Percentiles rank a stretch among this genome's conserved stretches.
phyloP scores from a whole-genome alignment of 805 yeast species.

The Yarrowia phangngaensis region DNA sequence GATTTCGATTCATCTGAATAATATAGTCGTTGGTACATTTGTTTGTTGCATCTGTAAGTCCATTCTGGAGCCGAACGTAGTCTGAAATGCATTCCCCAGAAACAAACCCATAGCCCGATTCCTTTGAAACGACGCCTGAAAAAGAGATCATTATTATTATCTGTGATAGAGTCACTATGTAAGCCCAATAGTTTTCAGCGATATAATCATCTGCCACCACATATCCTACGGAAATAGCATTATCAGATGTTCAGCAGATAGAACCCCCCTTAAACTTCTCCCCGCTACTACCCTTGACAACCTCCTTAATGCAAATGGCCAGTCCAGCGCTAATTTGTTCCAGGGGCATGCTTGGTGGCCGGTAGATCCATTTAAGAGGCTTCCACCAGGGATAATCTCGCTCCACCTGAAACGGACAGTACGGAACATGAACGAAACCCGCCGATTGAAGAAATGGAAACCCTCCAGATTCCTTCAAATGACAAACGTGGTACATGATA shows the following conservation, averaged over 20 bases:
- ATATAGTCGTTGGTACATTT: too few species aligned
- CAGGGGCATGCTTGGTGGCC: slow-evolving; percentile 13
- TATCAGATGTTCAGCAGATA: neutral
- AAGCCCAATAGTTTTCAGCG: too few species aligned
- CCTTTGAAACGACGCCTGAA: too few species aligned
- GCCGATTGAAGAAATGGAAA: slow-evolving; percentile 1
- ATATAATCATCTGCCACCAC: too few species aligned
- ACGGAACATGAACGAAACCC: slow-evolving; percentile 19
- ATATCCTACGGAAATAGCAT: too few species aligned
- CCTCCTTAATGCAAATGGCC: slow-evolving; percentile 8
- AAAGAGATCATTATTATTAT: too few species aligned
- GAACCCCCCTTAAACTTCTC: slow-evolving; percentile 7
- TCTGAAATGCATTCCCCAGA: too few species aligned
- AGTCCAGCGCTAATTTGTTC: neutral
- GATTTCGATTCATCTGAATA: too few species aligned
- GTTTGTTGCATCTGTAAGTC: too few species aligned
- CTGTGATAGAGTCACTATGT: too few species aligned
- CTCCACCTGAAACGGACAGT: slow-evolving; percentile 3
- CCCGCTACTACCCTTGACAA: neutral
- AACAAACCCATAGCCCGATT: too few species aligned
- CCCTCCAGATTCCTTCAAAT: slow-evolving; percentile 8
- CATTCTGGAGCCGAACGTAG: too few species aligned
- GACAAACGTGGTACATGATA: slow-evolving; percentile 6
- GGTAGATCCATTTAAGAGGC: slow-evolving; percentile 8
- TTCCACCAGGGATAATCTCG: slow-evolving; percentile 7